Conservation (phyloP, 2,329 filamentous ascomycete species). For the Neonectria coccinea region DNA sequence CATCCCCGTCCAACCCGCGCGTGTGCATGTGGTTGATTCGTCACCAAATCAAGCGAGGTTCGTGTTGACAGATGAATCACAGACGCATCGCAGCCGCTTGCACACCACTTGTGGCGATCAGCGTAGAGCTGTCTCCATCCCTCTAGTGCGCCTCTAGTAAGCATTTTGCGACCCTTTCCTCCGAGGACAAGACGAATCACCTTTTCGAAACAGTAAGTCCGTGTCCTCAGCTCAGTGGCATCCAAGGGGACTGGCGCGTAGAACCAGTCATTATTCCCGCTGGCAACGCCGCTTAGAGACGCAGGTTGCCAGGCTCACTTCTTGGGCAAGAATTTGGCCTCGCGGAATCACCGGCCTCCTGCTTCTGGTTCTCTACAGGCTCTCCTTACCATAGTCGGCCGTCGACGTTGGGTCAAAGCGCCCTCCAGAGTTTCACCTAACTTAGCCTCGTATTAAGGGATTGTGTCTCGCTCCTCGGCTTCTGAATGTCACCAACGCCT, state of each 20-base stretch:
- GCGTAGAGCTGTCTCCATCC: conserved; percentile 13
- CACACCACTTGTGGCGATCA: conserved; percentile 19
- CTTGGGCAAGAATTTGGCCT: conserved; percentile 11
- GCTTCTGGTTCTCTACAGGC: conserved; percentile 13
- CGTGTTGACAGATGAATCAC: conserved; percentile 26
- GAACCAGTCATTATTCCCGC: conserved; percentile 14
- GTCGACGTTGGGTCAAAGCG: conserved; percentile 39
- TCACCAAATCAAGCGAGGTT: conserved; percentile 24
- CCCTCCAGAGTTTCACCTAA: conserved; percentile 42
- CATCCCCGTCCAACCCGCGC: conserved; percentile 5
- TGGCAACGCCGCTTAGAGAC: conserved; percentile 14
- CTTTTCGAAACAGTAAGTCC: conserved; percentile 22
- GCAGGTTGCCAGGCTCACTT: background rate
- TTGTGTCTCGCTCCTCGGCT: conserved; percentile 9
- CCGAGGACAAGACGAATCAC: conserved; percentile 10
- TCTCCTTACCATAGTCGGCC: conserved; percentile 25
- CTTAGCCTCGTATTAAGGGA: conserved; percentile 36
- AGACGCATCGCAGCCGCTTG: conserved; percentile 19
- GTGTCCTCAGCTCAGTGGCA: background rate
- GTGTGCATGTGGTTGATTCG: conserved; percentile 14
- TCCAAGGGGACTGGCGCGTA: background rate
- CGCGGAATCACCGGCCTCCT: conserved; percentile 17
- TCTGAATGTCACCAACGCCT: conserved; percentile 5
- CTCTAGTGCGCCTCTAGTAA: conserved; percentile 24
- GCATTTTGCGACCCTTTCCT: conserved; percentile 17